phyloP scores from a whole-genome alignment of 352 stramenopile species.

The Pythium guiyangense region DNA sequence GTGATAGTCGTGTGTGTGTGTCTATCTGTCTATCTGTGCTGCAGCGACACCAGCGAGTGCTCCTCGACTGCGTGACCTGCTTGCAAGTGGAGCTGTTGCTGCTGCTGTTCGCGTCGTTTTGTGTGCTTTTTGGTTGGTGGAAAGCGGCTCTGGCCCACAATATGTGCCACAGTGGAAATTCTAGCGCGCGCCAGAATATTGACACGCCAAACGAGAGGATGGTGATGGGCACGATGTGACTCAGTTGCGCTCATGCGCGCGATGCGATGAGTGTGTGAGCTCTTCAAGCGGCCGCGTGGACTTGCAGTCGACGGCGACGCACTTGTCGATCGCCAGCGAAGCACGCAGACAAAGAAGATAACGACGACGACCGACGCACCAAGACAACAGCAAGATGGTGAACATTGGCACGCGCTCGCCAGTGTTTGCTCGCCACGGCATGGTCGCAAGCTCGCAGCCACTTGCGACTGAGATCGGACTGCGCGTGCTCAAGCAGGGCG shows the following conservation, averaged over 20 bases:
- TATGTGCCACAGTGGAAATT: too few relatives aligned
- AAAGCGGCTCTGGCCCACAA: too few relatives aligned
- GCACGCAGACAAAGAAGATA: neutral
- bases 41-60: neutral
- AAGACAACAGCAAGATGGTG: conserved; percentile 22
- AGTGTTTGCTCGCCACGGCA: conserved; percentile 86
- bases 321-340: conserved; percentile 5
- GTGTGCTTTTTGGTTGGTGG: too few relatives aligned
- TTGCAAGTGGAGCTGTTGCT: neutral
- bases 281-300: too few relatives aligned
- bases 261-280: too few relatives aligned
- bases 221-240: too few relatives aligned
- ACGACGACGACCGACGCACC: neutral
- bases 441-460: conserved; percentile 93
- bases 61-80: neutral
- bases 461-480: conserved; percentile 91
- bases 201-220: too few relatives aligned
- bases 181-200: too few relatives aligned
- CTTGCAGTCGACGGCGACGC: too few relatives aligned
- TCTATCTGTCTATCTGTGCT: conserved; percentile 3
- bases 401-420: conserved; percentile 75
- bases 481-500: conserved; percentile 84
- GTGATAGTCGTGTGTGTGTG: conserved; percentile 3
- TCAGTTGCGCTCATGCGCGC: too few relatives aligned
- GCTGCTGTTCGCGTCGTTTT: too few relatives aligned